Evolutionary conservation across 2,329 filamentous ascomycete genomes (phyloP).

Genomic region (Blastomyces emzantsi): DNA sequence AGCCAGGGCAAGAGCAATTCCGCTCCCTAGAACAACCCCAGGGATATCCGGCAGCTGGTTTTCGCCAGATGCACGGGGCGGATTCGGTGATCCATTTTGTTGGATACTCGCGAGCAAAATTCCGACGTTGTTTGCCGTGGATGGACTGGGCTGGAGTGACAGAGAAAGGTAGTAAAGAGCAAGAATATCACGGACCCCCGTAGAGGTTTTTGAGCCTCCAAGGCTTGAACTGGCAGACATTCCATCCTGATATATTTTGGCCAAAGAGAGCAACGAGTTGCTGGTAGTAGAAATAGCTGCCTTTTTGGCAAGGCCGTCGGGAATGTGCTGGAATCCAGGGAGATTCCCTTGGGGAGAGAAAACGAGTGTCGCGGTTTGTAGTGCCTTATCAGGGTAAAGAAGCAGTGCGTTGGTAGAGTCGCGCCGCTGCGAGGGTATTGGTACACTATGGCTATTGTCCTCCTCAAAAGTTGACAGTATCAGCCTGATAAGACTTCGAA

Average conservation of each 20-base stretch:
- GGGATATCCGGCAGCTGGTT: constrained; percentile 50
- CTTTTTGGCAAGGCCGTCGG: constrained; percentile 61
- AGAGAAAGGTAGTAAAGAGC: constrained; percentile 92
- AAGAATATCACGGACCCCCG: constrained; percentile 82
- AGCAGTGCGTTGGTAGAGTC: constrained; percentile 55
- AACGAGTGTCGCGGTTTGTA: constrained; percentile 71
- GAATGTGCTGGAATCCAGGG: constrained; percentile 66
- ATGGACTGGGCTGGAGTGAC: constrained; percentile 89
- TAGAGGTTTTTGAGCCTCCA: constrained; percentile 51
- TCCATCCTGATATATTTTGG: constrained; percentile 95
- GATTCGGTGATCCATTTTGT: constrained; percentile 47
- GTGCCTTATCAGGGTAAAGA: constrained; percentile 71
- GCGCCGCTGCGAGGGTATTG: constrained; percentile 27
- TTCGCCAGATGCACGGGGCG: constrained; percentile 28
- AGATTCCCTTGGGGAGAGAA: constrained; percentile 68
- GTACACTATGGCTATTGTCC: constrained; percentile 30
- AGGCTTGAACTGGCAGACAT: constrained; percentile 65
- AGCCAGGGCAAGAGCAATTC: constrained; percentile 74
- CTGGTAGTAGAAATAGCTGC: constrained; percentile 88
- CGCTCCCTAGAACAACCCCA: constrained; percentile 76
- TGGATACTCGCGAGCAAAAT: constrained; percentile 94
- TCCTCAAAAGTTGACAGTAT: constrained; percentile 63
- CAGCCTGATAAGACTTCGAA: constrained; percentile 67
- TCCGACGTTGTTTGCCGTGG: constrained; percentile 95
- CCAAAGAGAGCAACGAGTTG: constrained; percentile 86